Percentiles rank a stretch among this genome's conserved stretches.
Evolutionary conservation across 495 filamentous ascomycete genomes (phyloP).

Genomic region (Durotheca rogersii): DNA sequence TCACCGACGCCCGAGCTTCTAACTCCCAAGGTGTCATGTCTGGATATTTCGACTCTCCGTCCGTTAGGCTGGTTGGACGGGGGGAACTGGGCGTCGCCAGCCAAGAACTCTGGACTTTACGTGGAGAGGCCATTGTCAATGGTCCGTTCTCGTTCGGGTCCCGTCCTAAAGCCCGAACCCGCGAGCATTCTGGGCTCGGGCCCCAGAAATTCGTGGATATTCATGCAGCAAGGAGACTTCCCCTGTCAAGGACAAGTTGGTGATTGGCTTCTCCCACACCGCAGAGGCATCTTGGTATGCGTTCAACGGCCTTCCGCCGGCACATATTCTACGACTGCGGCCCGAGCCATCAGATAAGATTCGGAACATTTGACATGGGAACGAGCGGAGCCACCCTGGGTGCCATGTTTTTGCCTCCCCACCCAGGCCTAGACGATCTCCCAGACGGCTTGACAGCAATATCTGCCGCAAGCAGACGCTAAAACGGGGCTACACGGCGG

Average conservation of each 20-base stretch:
- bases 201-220: not conserved
- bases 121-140: not conserved
- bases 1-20: conserved; percentile 15
- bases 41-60: not conserved
- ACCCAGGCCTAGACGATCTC: not conserved
- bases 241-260: not conserved
- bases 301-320: not conserved
- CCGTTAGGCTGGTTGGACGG: not conserved
- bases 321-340: not conserved
- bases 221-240: not conserved
- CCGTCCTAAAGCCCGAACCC: conserved; percentile 7
- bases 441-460: not conserved
- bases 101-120: not conserved
- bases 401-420: not conserved
- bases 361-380: not conserved
- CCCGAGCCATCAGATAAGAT: not conserved
- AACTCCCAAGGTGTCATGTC: not conserved
- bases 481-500: not conserved
- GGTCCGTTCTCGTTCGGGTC: not conserved
- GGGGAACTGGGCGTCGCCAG: not conserved
- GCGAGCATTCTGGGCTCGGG: not conserved
- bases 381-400: not conserved
- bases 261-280: conserved; percentile 1
- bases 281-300: not conserved
- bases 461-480: not conserved